Base-by-base conservation (phyloP, 805 yeast species). In the Helenozyma baotianmanensis region DNA sequence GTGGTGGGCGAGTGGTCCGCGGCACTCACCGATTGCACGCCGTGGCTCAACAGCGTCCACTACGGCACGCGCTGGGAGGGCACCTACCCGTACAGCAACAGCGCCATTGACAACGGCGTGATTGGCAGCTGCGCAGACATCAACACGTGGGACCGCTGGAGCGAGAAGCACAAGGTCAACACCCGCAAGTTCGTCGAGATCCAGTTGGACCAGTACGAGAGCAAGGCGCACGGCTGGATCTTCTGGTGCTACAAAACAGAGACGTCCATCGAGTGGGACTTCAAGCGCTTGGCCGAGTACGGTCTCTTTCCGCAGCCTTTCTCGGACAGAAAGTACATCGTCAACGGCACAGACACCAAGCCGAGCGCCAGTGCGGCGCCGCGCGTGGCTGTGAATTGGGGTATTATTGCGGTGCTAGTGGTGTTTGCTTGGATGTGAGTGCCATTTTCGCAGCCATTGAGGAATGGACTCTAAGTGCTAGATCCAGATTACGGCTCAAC, bases 1-100 rank as follows among this genome's bases (percentile, higher is more conserved):
- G 68, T 88, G 21, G 72, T 77, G 28, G 97, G 96, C 40, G 96
- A 88, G 64, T 89, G 90, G 85, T 68, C 85, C 15, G 95, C 78
- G 14, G 36, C 53, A 29, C 22, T 50, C 37, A 51, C 52, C 30
- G 38, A 51, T 37, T 26, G 86, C 82, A 6, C 54, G 50, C 48
- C 43, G 1, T 43, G 42, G 42, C 23, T 43, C 3, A 43, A 43
- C 16, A 31, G 38, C 19, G 41, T 43, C 3, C 34, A 21, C 4
- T 32, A 25, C 13, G 48, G 48, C 2, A 25, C 41, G 3, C 18
- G 48, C 13, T 43, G 45, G 45, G 37, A 36, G 10, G 48, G 45
- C 14, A 36, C 42, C 3, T 11, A 22, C 12, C 47, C 47, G 1
- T 43, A 29, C 30, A 29, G 23, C 8, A 38, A 40, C 21, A 30